Evolutionary conservation across 768 basidiomycete genomes (phyloP), one percentile per base, ranked within the genome.

Genomic region (Panus rudis): DNA sequence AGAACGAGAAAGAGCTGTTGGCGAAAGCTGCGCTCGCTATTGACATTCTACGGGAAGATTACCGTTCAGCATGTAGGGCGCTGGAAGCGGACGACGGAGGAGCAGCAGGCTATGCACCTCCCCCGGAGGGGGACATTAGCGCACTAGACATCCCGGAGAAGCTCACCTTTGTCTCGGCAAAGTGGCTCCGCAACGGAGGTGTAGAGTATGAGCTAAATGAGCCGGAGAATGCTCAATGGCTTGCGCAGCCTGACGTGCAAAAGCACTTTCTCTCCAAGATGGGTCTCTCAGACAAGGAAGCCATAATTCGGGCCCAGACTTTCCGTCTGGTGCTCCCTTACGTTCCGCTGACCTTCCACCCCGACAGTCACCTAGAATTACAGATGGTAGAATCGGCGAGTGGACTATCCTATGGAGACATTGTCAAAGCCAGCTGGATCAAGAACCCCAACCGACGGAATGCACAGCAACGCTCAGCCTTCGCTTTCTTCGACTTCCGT

Each of bases 381-480:
- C 14, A 33, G 1, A n/a, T 4, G 6, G 27, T 57, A 0, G 59
- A 63, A 25, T 13, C 37, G 0, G 46, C 46, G n/a, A 59, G 50
- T 21, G 35, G 32, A 17, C 27, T 60, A 0, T 21, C 20, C 5
- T 1, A 21, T 0, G 42, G 45, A 0, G 20, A 32, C 4, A 49
- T 65, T 2, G 22, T 24, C 0, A n/a, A 19, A 4, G 55, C 54
- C 2, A 40, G 48, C 6, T 68, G 48, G 52, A 56, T 65, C 14
- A 64, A 65, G 32, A 50, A 57, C 0, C n/a, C 42, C 0, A 46
- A 52, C 11, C 19, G 40, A 2, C 46, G 59, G 1, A 6, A 12
- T 0, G 20, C 19, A 6, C 37, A 32, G 0, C 66, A 65, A 40
- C 39, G 37, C 4, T 42, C 45, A 0, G 60, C 60, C 0, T 57